Evolutionary conservation across 2,329 filamentous ascomycete species (phyloP), one percentile per base, ranked within the genome.

Genomic region (Lasiodiplodia citricola): DNA sequence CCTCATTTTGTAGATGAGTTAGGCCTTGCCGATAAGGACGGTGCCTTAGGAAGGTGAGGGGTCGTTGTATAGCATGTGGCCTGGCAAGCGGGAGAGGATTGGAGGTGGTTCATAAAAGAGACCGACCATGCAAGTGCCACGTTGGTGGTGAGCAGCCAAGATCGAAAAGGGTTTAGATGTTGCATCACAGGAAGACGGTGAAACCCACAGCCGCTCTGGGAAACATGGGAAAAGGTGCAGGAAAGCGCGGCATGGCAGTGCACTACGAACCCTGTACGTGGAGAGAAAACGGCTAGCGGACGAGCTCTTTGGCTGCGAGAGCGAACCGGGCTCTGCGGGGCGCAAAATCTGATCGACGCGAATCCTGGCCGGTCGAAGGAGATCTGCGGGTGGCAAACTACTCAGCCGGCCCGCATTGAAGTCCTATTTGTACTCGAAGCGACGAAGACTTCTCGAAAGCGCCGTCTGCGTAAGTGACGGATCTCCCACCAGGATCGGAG

Each of bases 351-450:
- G 44, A 63, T 63, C 44, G 44, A 21, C 58, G 14, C 16, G 18
- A 37, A 51, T 51, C 16, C 47, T 18, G 58, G 8, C 16, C 8
- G 10, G 25, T 13, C 25, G n/a, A 16, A 14, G 6, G 10, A 10
- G 58, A 63, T 63, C 25, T 23, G 58, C 44, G 8, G 41, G 35
- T 44, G 41, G 41, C n/a, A 44, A 51, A 44, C 13, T 63, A 11
- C 25, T 23, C 23, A 63, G 28, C 44, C 41, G 58, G 21, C 44
- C 25, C 58, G 58, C 58, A 63, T 31, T n/a, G 58, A 63, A 63
- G 44, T 51, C 58, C 58, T 47, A 63, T 51, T 28, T 63, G 38
- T 23, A 63, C 37, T 4, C 35, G 8, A 28, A 35, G 44, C 58
- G 28, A 60, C 23, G 18, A 21, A 21, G 44, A 4, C 25, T 38